These are phyloP conservation scores for Trichoderma koningiopsis DNA, from an alignment of 2,329 filamentous ascomycete species.

Conservation along the genomic window DNA sequence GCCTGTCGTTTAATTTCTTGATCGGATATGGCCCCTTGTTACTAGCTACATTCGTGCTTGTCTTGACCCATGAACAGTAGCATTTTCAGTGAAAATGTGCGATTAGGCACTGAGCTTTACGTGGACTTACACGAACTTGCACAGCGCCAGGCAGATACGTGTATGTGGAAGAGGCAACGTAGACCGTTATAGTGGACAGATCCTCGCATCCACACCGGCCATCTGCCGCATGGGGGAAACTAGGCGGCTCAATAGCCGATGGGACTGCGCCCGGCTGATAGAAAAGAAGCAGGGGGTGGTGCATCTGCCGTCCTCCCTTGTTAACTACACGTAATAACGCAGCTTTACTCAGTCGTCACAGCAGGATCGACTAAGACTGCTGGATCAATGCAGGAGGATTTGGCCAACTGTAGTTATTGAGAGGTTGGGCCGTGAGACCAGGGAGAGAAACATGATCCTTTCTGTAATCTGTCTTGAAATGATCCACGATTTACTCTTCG, in stretches of 20 bases:
- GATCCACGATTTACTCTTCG: not conserved
- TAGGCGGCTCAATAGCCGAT: not conserved
- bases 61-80: too few species aligned
- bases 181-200: not conserved
- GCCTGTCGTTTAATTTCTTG: too few species aligned
- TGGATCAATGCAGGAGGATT: not conserved
- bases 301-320: not conserved
- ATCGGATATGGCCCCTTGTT: not conserved
- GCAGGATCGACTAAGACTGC: slow-evolving; percentile 14
- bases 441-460: not conserved
- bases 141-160: not conserved
- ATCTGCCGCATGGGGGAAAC: not conserved
- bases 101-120: not conserved
- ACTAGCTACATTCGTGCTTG: not conserved
- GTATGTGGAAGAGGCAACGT: not conserved
- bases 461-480: not conserved
- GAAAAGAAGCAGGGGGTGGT: not conserved
- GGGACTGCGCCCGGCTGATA: not conserved
- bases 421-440: not conserved
- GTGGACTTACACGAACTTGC: not conserved
- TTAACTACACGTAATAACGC: not conserved
- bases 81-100: not conserved
- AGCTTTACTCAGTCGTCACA: slow-evolving; percentile 21
- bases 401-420: not conserved
- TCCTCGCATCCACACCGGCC: not conserved